Percentiles rank a stretch among this genome's conserved stretches.
Evolutionary conservation across 129 eudicot species (phyloP).

Genomic region (Silybum marianum): DNA sequence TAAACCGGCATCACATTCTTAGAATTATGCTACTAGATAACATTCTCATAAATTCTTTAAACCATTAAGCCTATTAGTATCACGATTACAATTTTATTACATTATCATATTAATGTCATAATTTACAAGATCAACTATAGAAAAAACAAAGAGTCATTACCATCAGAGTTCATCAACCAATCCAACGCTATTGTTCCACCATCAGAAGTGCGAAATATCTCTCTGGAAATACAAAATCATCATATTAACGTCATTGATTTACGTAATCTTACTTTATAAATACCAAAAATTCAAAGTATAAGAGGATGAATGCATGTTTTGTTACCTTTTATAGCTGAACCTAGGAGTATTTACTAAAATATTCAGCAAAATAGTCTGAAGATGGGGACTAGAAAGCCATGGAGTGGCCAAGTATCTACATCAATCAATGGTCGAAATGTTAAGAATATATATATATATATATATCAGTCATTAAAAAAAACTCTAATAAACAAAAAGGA

Average conservation of each 20-base stretch:
- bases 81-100: not conserved
- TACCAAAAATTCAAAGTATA: not conserved
- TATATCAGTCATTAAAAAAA: not conserved
- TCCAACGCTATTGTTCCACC: conserved; percentile 98
- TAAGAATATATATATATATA: conserved; percentile 8
- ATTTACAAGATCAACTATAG: conserved; percentile 1
- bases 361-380: conserved; percentile 72
- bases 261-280: conserved; percentile 1
- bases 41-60: not conserved
- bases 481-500: not conserved
- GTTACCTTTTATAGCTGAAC: conserved; percentile 72
- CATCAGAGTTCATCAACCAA: conserved; percentile 64
- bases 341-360: conserved; percentile 61
- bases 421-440: conserved; percentile 4
- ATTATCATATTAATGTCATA: not conserved
- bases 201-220: conserved; percentile 69
- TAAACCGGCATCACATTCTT: too few relatives aligned
- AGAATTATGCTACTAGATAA: not conserved
- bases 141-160: conserved; percentile 37
- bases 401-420: conserved; percentile 82
- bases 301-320: not conserved
- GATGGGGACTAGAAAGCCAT: conserved; percentile 97
- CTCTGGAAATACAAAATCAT: conserved; percentile 45
- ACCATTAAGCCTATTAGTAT: not conserved
- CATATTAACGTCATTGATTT: not conserved